A percentile compares a stretch with the other conserved stretches of the same genome.
Evolutionary conservation across 2,329 filamentous ascomycete species (phyloP).

Genomic region (Macrophomina tecta): DNA sequence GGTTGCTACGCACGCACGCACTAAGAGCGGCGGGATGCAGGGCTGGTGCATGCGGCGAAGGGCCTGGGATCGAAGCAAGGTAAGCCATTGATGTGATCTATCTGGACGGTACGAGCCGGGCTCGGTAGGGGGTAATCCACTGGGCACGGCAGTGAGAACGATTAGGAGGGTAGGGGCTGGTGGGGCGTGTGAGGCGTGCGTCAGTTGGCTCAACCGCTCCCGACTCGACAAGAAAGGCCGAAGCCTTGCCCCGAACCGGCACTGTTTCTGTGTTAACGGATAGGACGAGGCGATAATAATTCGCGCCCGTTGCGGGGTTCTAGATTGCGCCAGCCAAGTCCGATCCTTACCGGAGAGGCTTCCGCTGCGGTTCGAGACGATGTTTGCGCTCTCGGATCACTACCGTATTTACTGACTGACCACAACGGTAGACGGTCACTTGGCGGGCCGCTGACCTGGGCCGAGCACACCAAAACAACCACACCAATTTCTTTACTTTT

Average conservation of each 20-base stretch:
- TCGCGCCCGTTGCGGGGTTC: slow-evolving; percentile 10
- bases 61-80: too few relatives aligned
- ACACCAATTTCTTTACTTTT: background rate
- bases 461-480: background rate
- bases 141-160: slow-evolving; percentile 2
- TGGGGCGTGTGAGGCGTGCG: slow-evolving; percentile 13
- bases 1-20: background rate
- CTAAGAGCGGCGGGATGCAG: background rate
- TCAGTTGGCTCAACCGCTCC: slow-evolving; percentile 14
- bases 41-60: too few relatives aligned
- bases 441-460: background rate
- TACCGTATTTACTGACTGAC: background rate
- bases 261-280: background rate
- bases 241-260: slow-evolving; percentile 1
- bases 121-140: background rate
- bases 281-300: background rate
- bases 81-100: slow-evolving; percentile 3
- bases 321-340: slow-evolving; percentile 5
- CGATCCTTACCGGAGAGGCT: background rate
- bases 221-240: slow-evolving; percentile 10
- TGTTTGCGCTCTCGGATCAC: background rate
- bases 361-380: slow-evolving; percentile 1
- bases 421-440: background rate
- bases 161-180: background rate
- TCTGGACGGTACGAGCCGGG: slow-evolving; percentile 18